Evolutionary conservation across 495 filamentous ascomycete species (phyloP), one percentile per base, ranked within the genome.

Genomic region (Penicillium flavigenum): DNA sequence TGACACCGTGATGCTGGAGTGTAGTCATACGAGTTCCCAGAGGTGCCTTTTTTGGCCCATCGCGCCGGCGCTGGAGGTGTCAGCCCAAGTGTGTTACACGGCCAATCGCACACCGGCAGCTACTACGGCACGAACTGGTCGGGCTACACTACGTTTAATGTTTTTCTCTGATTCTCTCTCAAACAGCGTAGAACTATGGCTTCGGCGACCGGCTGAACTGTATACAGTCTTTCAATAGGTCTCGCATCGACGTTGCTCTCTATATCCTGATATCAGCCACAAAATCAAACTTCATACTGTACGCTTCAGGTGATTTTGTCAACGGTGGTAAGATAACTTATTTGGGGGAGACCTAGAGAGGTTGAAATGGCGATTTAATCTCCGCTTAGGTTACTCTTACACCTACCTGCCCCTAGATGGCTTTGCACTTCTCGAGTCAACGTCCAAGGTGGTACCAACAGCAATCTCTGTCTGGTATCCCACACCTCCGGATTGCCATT

Each of bases 1-100:
- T 3, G 2, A 75, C 0, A 74, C 74, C 1, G 45, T 64, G 9
- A 24, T 54, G 0, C 11, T 17, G 16, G 36, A 17, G 7, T 57
- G 2, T 63, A 68, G 27, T 66, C 71, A 2, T 79, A 73, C 50
- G 58, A 63, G 3, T 52, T 72, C 20, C 20, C 63, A 0, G 49
- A 63, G 10, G 63, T 78, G 0, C 46, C 77, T 12, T 61, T 45
- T 9, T 55, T 56, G 3, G 56, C 75, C n/a, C 69, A 65, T 26
- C 62, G 72, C 12, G 70, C 72, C 0, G 62, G 75, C 12, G 70
- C 66, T 2, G 78, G 69, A 6, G 76, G 75, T 11, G 67, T 81
- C 11, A 81, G 77, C 59, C 72, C 71, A 55, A 55, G 78, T 17
- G 74, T 81, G 0, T 57, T 81, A 10, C 80, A 83, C 55, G 80